Base-by-base conservation (phyloP, 2,329 filamentous ascomycete genomes). In the Xylariales sp. region DNA sequence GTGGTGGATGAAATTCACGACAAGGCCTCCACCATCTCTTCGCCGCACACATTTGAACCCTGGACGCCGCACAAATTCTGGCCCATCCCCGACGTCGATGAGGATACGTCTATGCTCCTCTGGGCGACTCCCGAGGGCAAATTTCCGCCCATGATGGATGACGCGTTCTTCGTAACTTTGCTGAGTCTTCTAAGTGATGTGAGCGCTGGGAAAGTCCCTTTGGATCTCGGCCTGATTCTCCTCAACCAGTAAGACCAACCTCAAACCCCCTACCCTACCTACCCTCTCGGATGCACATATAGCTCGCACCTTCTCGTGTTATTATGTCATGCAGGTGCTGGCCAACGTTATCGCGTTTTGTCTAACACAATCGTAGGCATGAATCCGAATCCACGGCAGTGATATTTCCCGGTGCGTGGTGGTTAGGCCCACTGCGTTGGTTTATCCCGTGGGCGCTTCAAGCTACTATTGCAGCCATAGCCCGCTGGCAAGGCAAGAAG, bases 381-480 rank as follows among this genome's bases (percentile, higher is more conserved):
- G 29, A 31, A 16, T 31, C 29, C 15, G 29, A 31, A 18, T 31
- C 29, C 6, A 17, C 15, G 13, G 29, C 13, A 13, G n/a, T 31
- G 15, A 15, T 31, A 17, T 31, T 31, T 31, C 29, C 29, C 8
- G 29, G 29, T 12, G 29, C 29, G 13, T 31, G 29, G 29, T 31
- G 29, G 29, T 17, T 31, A 12, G 29, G 29, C 13, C 29, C 29
- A 3, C 16, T 31, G 29, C 16, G 29, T 7, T 31, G 29, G 29
- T 31, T 14, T 14, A 31, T 31, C 19, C 29, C 29, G 13, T 31
- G 29, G 29, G 13, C 16, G 16, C 6, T 31, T 8, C 29, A 31
- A 17, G 16, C n/a, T 8, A 13, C 19, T 6, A 8, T 31, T 7
- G 16, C 29, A 13, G 15, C 5, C 16, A 15, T 31, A 5, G 29